These are phyloP conservation scores for Lolium perenne DNA, from an alignment of 176 grass and related monocot species.

Conservation along the genomic window DNA sequence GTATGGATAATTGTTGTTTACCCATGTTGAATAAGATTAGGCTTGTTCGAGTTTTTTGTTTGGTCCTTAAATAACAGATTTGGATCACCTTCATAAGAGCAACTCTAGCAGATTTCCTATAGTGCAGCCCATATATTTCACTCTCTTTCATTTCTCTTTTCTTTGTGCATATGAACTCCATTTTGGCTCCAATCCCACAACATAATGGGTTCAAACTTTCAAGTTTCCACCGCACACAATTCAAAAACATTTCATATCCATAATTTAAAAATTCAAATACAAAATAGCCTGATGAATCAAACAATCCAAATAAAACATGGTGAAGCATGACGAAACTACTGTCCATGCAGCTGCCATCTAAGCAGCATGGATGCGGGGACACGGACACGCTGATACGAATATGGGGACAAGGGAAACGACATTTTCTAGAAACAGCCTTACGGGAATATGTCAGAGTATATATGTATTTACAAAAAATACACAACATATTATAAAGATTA, in stretches of 20 bases:
- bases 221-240: not conserved
- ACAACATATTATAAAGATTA: too few relatives aligned
- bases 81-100: slow-evolving; percentile 15
- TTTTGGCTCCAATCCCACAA: not conserved
- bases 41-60: not conserved
- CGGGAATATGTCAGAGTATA: not conserved
- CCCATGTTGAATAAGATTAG: slow-evolving; percentile 7
- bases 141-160: not conserved
- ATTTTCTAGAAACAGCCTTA: not conserved
- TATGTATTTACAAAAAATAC: not conserved
- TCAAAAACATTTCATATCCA: not conserved
- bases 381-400: not conserved
- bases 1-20: not conserved
- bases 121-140: not conserved
- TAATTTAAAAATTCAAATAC: not conserved
- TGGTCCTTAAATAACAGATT: not conserved
- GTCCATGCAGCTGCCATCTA: not conserved
- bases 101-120: not conserved
- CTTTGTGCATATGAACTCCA: not conserved
- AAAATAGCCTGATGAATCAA: not conserved
- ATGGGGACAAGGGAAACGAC: not conserved
- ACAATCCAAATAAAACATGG: not conserved
- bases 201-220: not conserved
- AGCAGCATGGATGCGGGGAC: not conserved
- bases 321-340: not conserved